Evolutionary conservation across 164 flowering plant species (phyloP), one percentile per base, ranked within the genome.

Genomic region (Stephania cephalantha): DNA sequence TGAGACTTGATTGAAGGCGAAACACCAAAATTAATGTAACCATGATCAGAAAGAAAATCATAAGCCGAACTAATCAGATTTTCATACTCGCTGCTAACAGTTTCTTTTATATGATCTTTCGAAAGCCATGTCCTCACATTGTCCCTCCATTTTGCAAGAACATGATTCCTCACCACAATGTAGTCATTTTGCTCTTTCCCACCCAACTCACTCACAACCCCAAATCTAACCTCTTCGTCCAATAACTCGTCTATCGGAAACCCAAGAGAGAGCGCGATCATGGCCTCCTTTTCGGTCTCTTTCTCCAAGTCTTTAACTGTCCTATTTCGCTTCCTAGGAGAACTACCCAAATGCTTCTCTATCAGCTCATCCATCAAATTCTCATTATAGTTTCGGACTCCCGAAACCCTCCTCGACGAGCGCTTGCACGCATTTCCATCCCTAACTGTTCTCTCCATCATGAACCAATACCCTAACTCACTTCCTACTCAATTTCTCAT

Each of bases 121-220:
- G 92, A 76, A 44, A 95, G 84, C 94, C 94, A 93, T n/a, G 79
- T 46, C 22, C 79, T 76, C 17, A 92, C 97, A 81, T 93, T 91
- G 58, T 79, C 86, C 82, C 99, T 87, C 98, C 99, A 93, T 71
- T 82, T 87, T 0, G 90, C 86, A 73, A 95, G 84, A 42, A 93
- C 93, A 80, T 95, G 99, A 74, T 95, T 95, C 82, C 99, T 85
- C 65, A 95, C 91, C 77, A 95, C 97, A 75, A 93, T 93, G 75
- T 95, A 95, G 76, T 95, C 91, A 79, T 91, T 91, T 78, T 89
- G 93, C 82, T 93, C 94, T 68, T 86, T 91, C 69, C 99, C 98
- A 76, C 89, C 97, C 76, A 90, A 82, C 74, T 86, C 85, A 35
- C 81, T 81, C 44, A 95, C 95, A 48, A 93, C 98, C 76, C 92